Percentiles rank a stretch among this genome's conserved stretches.
phyloP scores from a whole-genome alignment of 1,284 basidiomycete species.

The Cystodermella granulosa region DNA sequence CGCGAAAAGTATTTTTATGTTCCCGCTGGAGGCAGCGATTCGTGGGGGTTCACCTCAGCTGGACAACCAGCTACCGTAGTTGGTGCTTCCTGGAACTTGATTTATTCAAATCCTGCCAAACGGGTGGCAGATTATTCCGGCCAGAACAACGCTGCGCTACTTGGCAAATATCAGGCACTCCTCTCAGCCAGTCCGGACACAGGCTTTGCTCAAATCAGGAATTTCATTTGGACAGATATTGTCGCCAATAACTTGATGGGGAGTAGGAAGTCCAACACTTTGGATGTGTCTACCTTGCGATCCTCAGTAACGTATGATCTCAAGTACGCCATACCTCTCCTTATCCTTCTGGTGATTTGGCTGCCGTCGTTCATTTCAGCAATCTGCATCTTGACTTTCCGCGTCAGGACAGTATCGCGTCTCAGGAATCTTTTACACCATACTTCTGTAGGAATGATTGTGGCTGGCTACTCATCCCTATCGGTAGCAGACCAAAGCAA shows the following conservation, averaged over 20 bases:
- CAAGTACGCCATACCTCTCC: too few species aligned
- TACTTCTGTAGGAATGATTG: too few species aligned
- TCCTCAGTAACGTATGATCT: too few species aligned
- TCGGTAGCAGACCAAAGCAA: too few species aligned
- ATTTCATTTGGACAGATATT: conserved; percentile 20
- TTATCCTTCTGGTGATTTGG: too few species aligned
- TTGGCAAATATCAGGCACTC: conserved; percentile 12
- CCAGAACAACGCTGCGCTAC: conserved; percentile 9
- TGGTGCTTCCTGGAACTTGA: conserved; percentile 7
- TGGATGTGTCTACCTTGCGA: too few species aligned
- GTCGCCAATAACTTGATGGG: conserved; percentile 18
- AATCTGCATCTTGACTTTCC: too few species aligned
- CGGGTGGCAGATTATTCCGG: conserved; percentile 13
- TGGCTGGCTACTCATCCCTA: too few species aligned
- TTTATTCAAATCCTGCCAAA: neutral
- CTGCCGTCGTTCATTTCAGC: too few species aligned
- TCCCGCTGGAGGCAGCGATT: conserved; percentile 10
- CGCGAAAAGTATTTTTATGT: conserved; percentile 14
- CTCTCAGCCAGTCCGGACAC: conserved; percentile 7
- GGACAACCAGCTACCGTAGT: conserved; percentile 5
- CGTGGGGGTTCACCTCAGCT: conserved; percentile 4
- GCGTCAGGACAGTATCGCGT: too few species aligned
- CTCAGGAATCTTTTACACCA: too few species aligned
- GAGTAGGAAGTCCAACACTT: too few species aligned
- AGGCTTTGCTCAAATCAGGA: conserved; percentile 13